phyloP scores from a whole-genome alignment of 2,329 filamentous ascomycete species.

The Fusarium dimerum region DNA sequence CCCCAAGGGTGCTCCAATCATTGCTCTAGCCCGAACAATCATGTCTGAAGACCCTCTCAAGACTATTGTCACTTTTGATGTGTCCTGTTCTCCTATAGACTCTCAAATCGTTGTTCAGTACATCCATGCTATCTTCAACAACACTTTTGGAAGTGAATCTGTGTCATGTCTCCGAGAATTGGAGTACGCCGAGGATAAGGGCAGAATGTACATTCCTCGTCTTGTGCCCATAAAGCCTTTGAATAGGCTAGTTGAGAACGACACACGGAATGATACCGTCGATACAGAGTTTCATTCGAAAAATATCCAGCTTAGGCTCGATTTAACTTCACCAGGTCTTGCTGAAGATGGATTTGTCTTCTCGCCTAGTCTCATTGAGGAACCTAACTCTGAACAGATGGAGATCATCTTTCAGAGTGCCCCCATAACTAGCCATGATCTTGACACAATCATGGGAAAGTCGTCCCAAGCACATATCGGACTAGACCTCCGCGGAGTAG shows the following conservation, averaged over 20 bases:
- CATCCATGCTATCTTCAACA: conserved; percentile 2
- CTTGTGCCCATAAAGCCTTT: conserved; percentile 41
- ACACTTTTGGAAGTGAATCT: conserved; percentile 21
- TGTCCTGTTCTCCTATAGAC: conserved; percentile 20
- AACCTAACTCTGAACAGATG: conserved; percentile 37
- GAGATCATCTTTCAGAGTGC: conserved; percentile 42
- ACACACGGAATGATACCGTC: conserved; percentile 3
- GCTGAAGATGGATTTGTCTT: conserved; percentile 28
- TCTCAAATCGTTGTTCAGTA: conserved; percentile 1
- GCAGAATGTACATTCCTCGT: conserved; percentile 46
- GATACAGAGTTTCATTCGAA: conserved; percentile 23
- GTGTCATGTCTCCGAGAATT: conserved; percentile 34
- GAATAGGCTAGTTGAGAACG: conserved; percentile 47
- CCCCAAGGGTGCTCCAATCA: conserved; percentile 41
- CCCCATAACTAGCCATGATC: conserved; percentile 38
- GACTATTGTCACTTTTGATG: conserved; percentile 45
- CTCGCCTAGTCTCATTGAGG: conserved; percentile 10
- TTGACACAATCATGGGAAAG: conserved; percentile 37
- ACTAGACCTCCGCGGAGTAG: conserved; percentile 43
- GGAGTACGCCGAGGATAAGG: conserved; percentile 45
- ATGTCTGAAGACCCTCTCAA: conserved; percentile 51
- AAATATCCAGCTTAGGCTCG: conserved; percentile 22
- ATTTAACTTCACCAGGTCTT: conserved; percentile 29
- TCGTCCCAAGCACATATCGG: conserved; percentile 35
- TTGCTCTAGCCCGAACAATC: conserved; percentile 49